These are phyloP conservation scores for Phytophthora fragariaefolia DNA, from an alignment of 352 stramenopile genomes.

Conservation along the genomic window DNA sequence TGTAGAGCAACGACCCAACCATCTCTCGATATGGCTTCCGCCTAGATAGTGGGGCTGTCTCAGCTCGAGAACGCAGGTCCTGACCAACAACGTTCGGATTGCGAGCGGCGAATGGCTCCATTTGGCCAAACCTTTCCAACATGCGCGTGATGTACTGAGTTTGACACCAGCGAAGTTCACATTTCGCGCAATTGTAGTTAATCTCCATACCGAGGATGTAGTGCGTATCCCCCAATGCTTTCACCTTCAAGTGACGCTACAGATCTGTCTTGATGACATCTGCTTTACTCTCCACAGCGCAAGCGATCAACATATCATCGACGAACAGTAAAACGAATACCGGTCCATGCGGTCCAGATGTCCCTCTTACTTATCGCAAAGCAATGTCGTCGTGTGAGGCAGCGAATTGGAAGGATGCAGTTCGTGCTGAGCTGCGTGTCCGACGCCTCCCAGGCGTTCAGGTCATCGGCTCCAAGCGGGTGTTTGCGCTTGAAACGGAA, in stretches of 20 bases:
- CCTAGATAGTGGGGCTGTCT: background rate
- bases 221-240: background rate
- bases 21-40: background rate
- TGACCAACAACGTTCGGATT: background rate
- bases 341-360: background rate
- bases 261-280: background rate
- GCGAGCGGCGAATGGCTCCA: background rate
- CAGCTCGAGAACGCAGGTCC: background rate
- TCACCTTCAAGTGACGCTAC: background rate
- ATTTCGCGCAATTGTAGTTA: background rate
- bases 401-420: slow-evolving; percentile 11
- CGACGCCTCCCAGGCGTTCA: background rate
- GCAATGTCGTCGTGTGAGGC: slow-evolving; percentile 1
- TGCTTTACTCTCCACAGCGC: background rate
- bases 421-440: slow-evolving; percentile 8
- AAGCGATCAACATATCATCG: background rate
- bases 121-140: background rate
- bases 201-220: background rate
- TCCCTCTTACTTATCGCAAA: slow-evolving; percentile 6
- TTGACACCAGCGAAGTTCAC: background rate
- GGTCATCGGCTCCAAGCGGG: slow-evolving; percentile 21
- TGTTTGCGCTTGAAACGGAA: slow-evolving; percentile 27
- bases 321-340: slow-evolving; percentile 29
- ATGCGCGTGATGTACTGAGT: background rate
- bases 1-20: slow-evolving; percentile 16